These are phyloP conservation scores for Cadophora gregata DNA, from an alignment of 2,329 filamentous ascomycete genomes.

Conservation along the genomic window DNA sequence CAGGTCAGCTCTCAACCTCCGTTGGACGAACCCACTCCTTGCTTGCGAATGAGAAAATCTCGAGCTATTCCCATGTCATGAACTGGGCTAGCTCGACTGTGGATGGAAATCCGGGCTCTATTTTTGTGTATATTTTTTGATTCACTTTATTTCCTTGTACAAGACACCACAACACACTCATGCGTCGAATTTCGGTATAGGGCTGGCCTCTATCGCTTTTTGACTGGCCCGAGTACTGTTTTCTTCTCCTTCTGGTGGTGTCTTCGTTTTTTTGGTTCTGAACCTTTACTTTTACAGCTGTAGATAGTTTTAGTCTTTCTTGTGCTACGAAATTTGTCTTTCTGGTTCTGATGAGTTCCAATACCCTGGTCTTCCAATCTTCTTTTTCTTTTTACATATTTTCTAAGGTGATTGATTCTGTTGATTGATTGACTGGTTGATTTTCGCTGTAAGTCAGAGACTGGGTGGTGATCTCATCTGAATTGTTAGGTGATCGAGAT, in stretches of 20 bases:
- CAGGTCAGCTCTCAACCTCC: not conserved
- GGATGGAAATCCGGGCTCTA: constrained; percentile 4
- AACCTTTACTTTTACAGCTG: not conserved
- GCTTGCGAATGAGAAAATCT: constrained; percentile 1
- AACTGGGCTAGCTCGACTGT: not conserved
- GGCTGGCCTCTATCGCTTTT: constrained; percentile 28
- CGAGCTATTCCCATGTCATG: not conserved
- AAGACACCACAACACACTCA: not conserved
- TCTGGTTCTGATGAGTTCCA: constrained; percentile 10
- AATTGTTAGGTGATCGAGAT: not conserved
- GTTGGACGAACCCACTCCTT: not conserved
- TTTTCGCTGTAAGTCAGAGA: no score
- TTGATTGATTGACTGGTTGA: not conserved
- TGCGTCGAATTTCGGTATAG: constrained; percentile 15
- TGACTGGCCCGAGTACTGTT: not conserved
- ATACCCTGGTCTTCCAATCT: not conserved
- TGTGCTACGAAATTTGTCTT: not conserved
- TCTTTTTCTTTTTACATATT: not conserved
- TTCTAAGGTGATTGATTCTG: not conserved
- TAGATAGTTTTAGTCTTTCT: constrained; percentile 14
- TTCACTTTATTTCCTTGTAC: not conserved
- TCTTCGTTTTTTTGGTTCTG: not conserved
- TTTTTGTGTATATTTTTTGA: constrained; percentile 33
- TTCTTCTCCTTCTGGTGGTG: not conserved
- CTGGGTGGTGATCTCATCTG: not conserved